These are phyloP conservation scores for Pseudofabraea citricarpa DNA, from an alignment of 2,329 filamentous ascomycete species.

Conservation along the genomic window DNA sequence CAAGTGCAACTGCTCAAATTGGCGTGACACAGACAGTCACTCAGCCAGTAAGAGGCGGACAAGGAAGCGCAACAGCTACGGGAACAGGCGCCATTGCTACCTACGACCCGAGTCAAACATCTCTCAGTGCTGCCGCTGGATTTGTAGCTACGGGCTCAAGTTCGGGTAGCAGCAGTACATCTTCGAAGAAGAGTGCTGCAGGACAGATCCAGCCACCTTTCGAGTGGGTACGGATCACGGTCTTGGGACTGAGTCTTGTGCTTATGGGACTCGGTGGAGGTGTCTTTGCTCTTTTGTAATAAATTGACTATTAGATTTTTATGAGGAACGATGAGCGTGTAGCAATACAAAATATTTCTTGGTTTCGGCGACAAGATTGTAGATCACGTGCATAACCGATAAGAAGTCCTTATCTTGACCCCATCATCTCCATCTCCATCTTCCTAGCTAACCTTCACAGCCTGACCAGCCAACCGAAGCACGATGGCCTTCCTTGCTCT, in stretches of 20 bases:
- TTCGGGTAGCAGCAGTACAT: constrained; percentile 6
- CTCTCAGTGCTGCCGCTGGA: constrained; percentile 22
- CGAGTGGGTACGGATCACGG: constrained; percentile 18
- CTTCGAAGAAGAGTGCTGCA: constrained; percentile 19
- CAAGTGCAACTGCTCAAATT: constrained; percentile 1
- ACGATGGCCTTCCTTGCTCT: too few species aligned
- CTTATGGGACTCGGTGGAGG: constrained; percentile 22
- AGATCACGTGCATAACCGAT: too few species aligned
- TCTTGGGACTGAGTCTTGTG: constrained; percentile 14
- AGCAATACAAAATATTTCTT: too few species aligned
- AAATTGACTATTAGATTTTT: too few species aligned
- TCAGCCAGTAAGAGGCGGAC: neutral
- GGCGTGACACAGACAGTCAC: constrained; percentile 5
- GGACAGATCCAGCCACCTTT: constrained; percentile 19
- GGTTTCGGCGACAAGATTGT: too few species aligned
- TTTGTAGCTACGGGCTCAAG: constrained; percentile 13
- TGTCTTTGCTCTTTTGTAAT: constrained; percentile 19
- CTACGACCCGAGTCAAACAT: constrained; percentile 20
- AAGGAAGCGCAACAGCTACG: constrained; percentile 9
- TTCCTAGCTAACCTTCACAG: neutral
- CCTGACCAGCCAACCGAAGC: neutral
- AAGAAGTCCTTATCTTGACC: neutral
- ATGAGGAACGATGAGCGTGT: too few species aligned
- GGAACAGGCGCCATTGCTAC: constrained; percentile 13
- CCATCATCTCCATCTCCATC: neutral